Percentiles rank a stretch among this genome's conserved stretches.
Conservation (phyloP, 805 yeast genomes). For the Candida pseudofarinosa region DNA sequence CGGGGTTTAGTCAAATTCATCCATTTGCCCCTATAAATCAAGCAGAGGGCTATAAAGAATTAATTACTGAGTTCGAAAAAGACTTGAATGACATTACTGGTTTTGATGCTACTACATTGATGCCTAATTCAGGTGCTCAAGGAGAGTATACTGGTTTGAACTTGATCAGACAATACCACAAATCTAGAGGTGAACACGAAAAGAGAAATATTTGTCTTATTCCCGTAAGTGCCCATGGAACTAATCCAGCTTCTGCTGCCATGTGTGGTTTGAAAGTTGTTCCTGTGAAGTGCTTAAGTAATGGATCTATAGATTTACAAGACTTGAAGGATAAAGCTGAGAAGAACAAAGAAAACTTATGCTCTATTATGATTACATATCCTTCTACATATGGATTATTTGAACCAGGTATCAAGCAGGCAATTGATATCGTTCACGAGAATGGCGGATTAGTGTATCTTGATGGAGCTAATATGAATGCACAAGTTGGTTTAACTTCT, state of each 20-base stretch:
- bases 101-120: constrained; percentile 81
- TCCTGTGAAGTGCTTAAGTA: constrained; percentile 77
- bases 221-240: constrained; percentile 97
- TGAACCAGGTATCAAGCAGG: constrained; percentile 84
- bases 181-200: constrained; percentile 58
- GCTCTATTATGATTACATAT: constrained; percentile 94
- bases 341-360: constrained; percentile 64
- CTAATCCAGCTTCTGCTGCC: constrained; percentile 97
- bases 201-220: constrained; percentile 84
- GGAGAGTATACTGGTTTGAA: constrained; percentile 96
- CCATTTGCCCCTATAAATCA: constrained; percentile 91
- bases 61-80: constrained; percentile 70
- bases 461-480: constrained; percentile 99
- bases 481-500: constrained; percentile 94
- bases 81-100: constrained; percentile 94
- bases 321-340: constrained; percentile 74
- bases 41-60: constrained; percentile 79
- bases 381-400: constrained; percentile 97
- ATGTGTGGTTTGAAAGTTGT: constrained; percentile 95
- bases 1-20: constrained; percentile 82
- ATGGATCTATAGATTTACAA: constrained; percentile 81
- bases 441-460: constrained; percentile 94
- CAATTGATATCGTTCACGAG: constrained; percentile 78
- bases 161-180: constrained; percentile 74
- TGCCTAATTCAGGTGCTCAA: constrained; percentile 98